Base-by-base conservation (phyloP, 2,329 filamentous ascomycete species). In the Clonostachys rosea region DNA sequence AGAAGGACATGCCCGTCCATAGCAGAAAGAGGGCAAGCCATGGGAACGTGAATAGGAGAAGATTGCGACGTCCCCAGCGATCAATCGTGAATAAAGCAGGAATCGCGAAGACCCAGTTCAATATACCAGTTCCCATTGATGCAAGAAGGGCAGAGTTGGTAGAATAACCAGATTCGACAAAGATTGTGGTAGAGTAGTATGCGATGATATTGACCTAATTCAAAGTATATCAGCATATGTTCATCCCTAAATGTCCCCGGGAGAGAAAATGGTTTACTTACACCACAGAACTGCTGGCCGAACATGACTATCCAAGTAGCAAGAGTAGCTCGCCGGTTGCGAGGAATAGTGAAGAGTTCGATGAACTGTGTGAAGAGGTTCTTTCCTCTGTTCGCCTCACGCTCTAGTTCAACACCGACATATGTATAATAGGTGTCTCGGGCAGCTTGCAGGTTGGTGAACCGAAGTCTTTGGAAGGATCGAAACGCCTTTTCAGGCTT, bases 11-110 rank as follows among this genome's bases (percentile, higher is more conserved):
- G 0, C 70, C 77, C 4, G 74, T 76, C 17, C 76, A 76, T 34
- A 81, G 66, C 12, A 82, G 59, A 17, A 73, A 79, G 59, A 75
- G 68, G 4, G 76, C 68, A 76, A 81, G 81, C 16, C 78, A 65
- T 1, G 78, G 78, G 58, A 82, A 81, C 2, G 78, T 81, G 52
- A 80, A 75, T 3, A 82, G 59, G 2, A 82, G 66, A 3, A 82
- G 60, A 33, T 74, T 67, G n/a, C 79, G 67, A 20, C 78, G 75
- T 1, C 78, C 79, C 47, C 71, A 81, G 0, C 76, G 81, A 48
- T 82, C 78, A 44, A 82, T 82, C 2, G 78, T 81, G 61, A 74
- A 78, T 39, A 81, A 61, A 3, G 79, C 78, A 0, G 78, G 79
- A 49, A 79, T 76, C 4, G 79, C 78, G 47, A 81, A 81, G 5